A percentile compares a stretch with the other conserved stretches of the same genome.
These are phyloP conservation scores for Neurospora intermedia DNA, from an alignment of 495 filamentous ascomycete genomes.

Conservation along the genomic window DNA sequence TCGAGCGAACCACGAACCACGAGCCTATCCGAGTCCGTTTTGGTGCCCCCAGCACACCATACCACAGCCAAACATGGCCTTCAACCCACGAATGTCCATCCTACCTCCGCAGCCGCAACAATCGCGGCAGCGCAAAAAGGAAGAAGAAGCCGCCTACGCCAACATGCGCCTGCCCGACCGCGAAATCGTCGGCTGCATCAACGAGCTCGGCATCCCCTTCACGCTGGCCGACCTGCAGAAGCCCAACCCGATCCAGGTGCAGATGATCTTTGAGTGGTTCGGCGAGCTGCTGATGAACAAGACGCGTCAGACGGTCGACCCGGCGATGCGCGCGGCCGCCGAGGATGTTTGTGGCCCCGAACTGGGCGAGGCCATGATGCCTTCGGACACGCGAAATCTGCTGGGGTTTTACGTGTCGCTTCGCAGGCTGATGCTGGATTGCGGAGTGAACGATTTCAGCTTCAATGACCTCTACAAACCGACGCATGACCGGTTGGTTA, in stretches of 20 bases:
- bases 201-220: constrained; percentile 86
- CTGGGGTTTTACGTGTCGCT: constrained; percentile 86
- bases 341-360: constrained; percentile 74
- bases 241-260: constrained; percentile 84
- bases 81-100: constrained; percentile 72
- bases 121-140: constrained; percentile 53
- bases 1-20: neutral
- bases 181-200: constrained; percentile 94
- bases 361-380: constrained; percentile 63
- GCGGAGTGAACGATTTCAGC: constrained; percentile 84
- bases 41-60: neutral
- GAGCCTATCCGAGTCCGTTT: neutral
- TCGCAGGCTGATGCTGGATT: constrained; percentile 67
- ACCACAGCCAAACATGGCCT: constrained; percentile 41
- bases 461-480: constrained; percentile 85
- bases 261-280: constrained; percentile 96
- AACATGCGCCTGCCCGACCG: constrained; percentile 79
- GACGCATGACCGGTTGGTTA: constrained; percentile 74
- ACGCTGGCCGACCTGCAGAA: constrained; percentile 82
- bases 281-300: constrained; percentile 86
- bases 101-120: constrained; percentile 47
- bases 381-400: constrained; percentile 76
- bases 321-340: constrained; percentile 81
- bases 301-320: constrained; percentile 82
- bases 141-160: constrained; percentile 67